phyloP scores from a whole-genome alignment of 495 filamentous ascomycete genomes.

The Podospora tetraspora region DNA sequence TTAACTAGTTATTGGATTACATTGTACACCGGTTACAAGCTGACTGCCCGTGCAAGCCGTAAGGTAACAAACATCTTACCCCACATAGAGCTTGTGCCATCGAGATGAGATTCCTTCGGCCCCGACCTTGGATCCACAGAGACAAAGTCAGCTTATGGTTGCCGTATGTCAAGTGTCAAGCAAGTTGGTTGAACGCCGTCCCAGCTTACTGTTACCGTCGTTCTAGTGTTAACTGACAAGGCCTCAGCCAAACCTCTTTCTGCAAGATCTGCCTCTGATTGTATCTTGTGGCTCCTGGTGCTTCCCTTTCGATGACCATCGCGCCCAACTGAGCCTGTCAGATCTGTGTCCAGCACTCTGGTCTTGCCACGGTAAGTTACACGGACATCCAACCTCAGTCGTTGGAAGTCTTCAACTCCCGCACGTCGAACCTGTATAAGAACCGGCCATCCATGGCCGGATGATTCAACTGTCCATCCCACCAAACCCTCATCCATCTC shows the following conservation, averaged over 20 bases:
- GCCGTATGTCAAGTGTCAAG: neutral
- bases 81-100: neutral
- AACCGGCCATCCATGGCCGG: too few relatives aligned
- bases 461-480: neutral
- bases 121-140: neutral
- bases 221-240: neutral
- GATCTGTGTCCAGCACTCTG: too few relatives aligned
- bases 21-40: neutral
- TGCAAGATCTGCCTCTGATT: too few relatives aligned
- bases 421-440: too few relatives aligned
- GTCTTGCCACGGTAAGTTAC: too few relatives aligned
- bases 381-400: too few relatives aligned
- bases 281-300: neutral
- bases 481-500: neutral
- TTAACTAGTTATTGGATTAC: too few relatives aligned
- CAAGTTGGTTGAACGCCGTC: neutral
- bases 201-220: neutral
- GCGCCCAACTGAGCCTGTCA: too few relatives aligned
- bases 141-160: neutral
- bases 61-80: too few relatives aligned
- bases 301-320: too few relatives aligned
- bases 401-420: too few relatives aligned
- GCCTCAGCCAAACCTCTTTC: neutral
- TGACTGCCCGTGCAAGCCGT: neutral
- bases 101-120: neutral